Base-by-base conservation (phyloP, 116 monocot species). In the Posidonia oceanica region DNA sequence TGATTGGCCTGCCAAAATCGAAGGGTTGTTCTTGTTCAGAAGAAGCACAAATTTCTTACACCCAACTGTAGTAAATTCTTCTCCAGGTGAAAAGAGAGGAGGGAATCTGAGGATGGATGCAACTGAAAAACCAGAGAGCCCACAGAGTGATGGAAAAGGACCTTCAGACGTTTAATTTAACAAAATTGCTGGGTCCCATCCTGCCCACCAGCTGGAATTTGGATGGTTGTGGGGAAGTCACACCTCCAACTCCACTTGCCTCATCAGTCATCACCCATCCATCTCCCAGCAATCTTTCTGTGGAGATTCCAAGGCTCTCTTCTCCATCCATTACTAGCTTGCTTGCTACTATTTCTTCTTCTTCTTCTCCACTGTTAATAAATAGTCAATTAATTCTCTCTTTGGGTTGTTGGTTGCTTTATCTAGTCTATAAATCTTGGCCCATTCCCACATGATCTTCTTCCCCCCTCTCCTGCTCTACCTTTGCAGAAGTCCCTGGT, bases 161-260 rank as follows among this genome's bases (percentile, higher is more conserved):
- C 22, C 29, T 57, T 6, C 57, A 57, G 4, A 57, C 8, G 18
- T 57, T 2, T 57, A 18, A n/a, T 62, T 62, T 12, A 14, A 62
- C 14, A 29, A 7, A 36, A 29, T 4, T 64, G 5, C 6, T 41
- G 64, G 64, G 17, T 64, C 41, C 37, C 17, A 23, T 2, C 16
- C 63, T 64, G 36, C 13, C 37, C 63, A 64, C 63, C 39, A 39
- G 63, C 39, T 64, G 63, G 63, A 64, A 14, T 38, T 54, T 66
- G 68, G 54, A 51, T 36, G 36, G 68, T 53, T 52, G 51, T 52
- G 68, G 36, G 8, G 36, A 52, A 21, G 15, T 4, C 68, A 68
- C 68, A 68, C 12, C 52, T 44, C 68, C 68, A 10, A 11, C 22
- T 68, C 48, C 53, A 53, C 53, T 68, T 52, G 14, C 23, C 68